Evolutionary conservation across 2,329 filamentous ascomycete genomes (phyloP).

Genomic region (Colletotrichum brevisporum): DNA sequence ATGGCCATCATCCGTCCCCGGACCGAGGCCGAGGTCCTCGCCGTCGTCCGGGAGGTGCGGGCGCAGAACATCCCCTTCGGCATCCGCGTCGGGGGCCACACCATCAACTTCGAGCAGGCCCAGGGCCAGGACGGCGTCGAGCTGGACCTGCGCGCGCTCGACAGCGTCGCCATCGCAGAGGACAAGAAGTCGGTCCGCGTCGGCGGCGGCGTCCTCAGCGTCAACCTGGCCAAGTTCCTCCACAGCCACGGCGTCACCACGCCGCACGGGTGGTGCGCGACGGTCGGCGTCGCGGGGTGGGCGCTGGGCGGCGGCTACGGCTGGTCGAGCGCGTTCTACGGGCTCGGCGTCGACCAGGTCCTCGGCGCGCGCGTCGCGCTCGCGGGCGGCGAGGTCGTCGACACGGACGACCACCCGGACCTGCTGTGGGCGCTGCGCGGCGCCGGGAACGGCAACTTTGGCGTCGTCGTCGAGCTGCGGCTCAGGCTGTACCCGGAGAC

Average conservation of each 20-base stretch:
- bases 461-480: constrained; percentile 55
- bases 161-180: constrained; percentile 24
- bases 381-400: constrained; percentile 51
- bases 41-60: constrained; percentile 8
- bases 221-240: constrained; percentile 36
- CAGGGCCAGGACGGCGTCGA: constrained; percentile 36
- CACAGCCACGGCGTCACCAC: constrained; percentile 28
- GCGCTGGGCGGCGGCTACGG: constrained; percentile 53
- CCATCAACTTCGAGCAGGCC: constrained; percentile 12
- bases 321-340: constrained; percentile 48
- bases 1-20: constrained; percentile 28
- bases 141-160: constrained; percentile 40
- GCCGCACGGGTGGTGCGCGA: constrained; percentile 31
- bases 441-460: constrained; percentile 54
- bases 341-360: constrained; percentile 55
- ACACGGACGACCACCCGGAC: constrained; percentile 50
- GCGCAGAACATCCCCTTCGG: constrained; percentile 31
- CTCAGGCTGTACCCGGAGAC: constrained; percentile 54
- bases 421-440: constrained; percentile 56
- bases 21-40: constrained; percentile 22
- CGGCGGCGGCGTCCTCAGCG: constrained; percentile 39
- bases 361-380: constrained; percentile 55
- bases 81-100: constrained; percentile 41
- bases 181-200: constrained; percentile 36
- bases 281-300: constrained; percentile 53